A percentile compares a stretch with the other conserved stretches of the same genome.
Conservation (phyloP, 2,329 filamentous ascomycete species). For the Aureobasidium subglaciale region DNA sequence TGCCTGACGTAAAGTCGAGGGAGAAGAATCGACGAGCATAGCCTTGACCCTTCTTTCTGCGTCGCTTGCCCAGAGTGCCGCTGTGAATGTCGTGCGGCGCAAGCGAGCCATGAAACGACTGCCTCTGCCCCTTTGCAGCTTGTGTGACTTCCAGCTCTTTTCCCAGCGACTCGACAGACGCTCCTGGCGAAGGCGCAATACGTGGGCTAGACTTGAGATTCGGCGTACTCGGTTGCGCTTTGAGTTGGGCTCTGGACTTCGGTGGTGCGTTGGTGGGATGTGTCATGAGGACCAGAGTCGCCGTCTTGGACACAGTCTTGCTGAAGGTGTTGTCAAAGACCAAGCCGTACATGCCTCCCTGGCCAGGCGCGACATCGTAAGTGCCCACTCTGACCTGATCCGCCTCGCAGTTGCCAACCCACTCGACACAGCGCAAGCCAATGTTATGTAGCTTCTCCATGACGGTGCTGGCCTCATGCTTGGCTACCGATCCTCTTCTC, state of each 20-base stretch:
- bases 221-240: conserved; percentile 42
- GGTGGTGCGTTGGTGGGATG: conserved; percentile 79
- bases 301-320: conserved; percentile 88
- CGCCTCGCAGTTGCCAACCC: conserved; percentile 92
- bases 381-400: conserved; percentile 91
- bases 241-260: conserved; percentile 65
- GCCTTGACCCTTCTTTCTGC: conserved; percentile 88
- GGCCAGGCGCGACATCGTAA: conserved; percentile 65
- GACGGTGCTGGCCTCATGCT: conserved; percentile 53
- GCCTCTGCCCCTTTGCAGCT: not conserved
- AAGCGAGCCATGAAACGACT: not conserved
- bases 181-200: conserved; percentile 27
- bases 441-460: conserved; percentile 57
- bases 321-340: conserved; percentile 99
- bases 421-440: conserved; percentile 58
- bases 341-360: conserved; percentile 89
- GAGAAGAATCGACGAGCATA: conserved; percentile 93
- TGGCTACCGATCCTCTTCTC: conserved; percentile 29
- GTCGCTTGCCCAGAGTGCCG: conserved; percentile 78
- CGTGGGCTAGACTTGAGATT: conserved; percentile 36
- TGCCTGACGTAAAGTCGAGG: conserved; percentile 87
- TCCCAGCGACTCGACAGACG: not conserved
- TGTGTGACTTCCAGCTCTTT: not conserved
- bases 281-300: conserved; percentile 88
- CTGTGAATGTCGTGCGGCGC: conserved; percentile 60